Conservation (phyloP, 1,284 basidiomycete genomes). For the Melanopsichium pennsylvanicum region DNA sequence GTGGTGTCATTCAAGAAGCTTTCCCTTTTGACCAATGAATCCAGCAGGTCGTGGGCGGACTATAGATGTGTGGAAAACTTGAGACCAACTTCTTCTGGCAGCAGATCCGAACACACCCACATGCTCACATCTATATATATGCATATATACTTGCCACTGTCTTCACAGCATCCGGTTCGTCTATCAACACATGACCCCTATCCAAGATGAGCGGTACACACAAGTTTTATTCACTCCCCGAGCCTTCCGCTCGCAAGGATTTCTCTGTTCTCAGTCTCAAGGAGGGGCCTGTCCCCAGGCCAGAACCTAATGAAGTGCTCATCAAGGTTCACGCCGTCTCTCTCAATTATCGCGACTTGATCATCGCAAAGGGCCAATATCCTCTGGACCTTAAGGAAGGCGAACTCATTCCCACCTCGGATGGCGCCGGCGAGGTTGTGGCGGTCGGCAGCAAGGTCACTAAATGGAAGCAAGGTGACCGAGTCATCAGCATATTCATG, state of each 20-base stretch:
- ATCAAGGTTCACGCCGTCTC: conserved; percentile 66
- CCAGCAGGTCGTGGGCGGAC: too few relatives aligned
- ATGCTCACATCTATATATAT: too few relatives aligned
- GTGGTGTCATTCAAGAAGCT: too few relatives aligned
- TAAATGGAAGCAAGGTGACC: conserved; percentile 71
- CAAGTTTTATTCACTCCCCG: conserved; percentile 39
- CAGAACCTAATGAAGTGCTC: conserved; percentile 52
- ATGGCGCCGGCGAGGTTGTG: conserved; percentile 74
- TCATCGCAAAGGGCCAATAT: conserved; percentile 45
- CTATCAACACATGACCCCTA: neutral
- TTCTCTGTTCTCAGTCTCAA: conserved; percentile 33
- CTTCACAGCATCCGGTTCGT: neutral
- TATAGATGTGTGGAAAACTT: too few relatives aligned
- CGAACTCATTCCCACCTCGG: conserved; percentile 71
- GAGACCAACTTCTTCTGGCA: too few relatives aligned
- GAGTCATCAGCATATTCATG: conserved; percentile 68
- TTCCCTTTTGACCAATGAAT: too few relatives aligned
- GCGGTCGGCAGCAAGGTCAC: conserved; percentile 71
- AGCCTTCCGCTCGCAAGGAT: conserved; percentile 33
- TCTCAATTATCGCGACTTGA: conserved; percentile 65
- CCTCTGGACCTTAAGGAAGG: conserved; percentile 42
- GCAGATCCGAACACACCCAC: too few relatives aligned
- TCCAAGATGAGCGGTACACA: conserved; percentile 29
- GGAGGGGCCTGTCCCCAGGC: conserved; percentile 42
- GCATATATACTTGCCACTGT: neutral